Percentiles rank a stretch among this genome's conserved stretches.
Conservation (phyloP, 495 filamentous ascomycete species). For the Neurospora discreta region DNA sequence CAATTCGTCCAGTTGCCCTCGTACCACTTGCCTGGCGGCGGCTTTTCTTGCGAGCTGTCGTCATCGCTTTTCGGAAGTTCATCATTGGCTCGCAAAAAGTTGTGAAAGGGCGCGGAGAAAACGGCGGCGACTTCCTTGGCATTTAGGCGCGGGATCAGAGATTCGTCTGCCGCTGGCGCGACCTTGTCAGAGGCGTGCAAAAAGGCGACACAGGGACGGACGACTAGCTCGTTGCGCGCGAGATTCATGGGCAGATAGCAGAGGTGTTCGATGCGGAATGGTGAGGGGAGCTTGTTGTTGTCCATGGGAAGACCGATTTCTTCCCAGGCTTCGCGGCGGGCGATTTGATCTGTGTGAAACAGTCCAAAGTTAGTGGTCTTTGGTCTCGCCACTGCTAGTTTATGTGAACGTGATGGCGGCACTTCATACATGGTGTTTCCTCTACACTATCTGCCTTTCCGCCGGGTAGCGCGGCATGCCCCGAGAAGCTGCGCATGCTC, state of each 20-base stretch:
- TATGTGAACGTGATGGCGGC: slow-evolving; percentile 37
- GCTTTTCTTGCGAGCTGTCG: slow-evolving; percentile 13
- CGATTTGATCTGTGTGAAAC: slow-evolving; percentile 58
- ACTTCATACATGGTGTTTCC: slow-evolving; percentile 36
- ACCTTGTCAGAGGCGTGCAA: slow-evolving; percentile 40
- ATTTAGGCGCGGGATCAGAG: slow-evolving; percentile 67
- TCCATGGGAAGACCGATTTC: slow-evolving; percentile 78
- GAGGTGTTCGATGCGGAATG: slow-evolving; percentile 73
- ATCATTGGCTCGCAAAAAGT: slow-evolving; percentile 50
- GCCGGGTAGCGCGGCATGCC: slow-evolving; percentile 81
- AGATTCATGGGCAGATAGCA: slow-evolving; percentile 72
- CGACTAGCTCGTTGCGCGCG: slow-evolving; percentile 69
- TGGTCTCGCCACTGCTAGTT: background rate
- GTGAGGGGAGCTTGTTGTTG: slow-evolving; percentile 47
- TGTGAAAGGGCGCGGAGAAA: slow-evolving; percentile 70
- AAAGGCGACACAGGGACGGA: slow-evolving; percentile 77
- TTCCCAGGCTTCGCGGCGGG: slow-evolving; percentile 77
- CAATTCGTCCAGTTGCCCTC: slow-evolving; percentile 54
- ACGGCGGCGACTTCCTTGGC: slow-evolving; percentile 84
- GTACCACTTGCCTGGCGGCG: slow-evolving; percentile 56
- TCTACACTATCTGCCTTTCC: slow-evolving; percentile 46
- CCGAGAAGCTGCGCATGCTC: slow-evolving; percentile 52
- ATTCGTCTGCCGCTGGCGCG: slow-evolving; percentile 45
- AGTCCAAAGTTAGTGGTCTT: slow-evolving; percentile 1
- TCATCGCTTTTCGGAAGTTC: slow-evolving; percentile 18